A percentile compares a stretch with the other conserved stretches of the same genome.
phyloP scores from a whole-genome alignment of 2,329 filamentous ascomycete species.

The Colletotrichum tofieldiae region DNA sequence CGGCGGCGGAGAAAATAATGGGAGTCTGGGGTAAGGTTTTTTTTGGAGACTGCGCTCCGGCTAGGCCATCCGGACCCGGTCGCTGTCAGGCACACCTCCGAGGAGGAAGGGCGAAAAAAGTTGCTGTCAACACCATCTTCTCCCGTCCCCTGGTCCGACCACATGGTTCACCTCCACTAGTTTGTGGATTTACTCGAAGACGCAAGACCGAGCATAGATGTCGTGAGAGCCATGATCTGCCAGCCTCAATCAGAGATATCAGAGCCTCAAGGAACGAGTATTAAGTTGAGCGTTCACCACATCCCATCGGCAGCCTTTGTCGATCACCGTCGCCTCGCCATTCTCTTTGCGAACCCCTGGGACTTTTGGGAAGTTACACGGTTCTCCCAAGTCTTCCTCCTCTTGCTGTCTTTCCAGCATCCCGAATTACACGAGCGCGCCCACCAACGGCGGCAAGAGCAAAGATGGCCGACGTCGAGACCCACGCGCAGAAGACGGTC shows the following conservation, averaged over 20 bases:
- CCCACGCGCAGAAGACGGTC: constrained; percentile 41
- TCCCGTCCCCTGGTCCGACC: constrained; percentile 34
- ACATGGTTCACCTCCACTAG: constrained; percentile 42
- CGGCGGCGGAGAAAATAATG: constrained; percentile 25
- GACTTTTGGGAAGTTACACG: constrained; percentile 8
- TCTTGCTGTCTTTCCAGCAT: background rate
- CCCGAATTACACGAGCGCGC: background rate
- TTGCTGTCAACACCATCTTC: constrained; percentile 37
- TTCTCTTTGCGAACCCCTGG: constrained; percentile 4
- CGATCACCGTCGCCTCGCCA: constrained; percentile 23
- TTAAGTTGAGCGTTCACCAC: constrained; percentile 36
- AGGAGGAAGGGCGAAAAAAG: constrained; percentile 7
- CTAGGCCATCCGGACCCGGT: constrained; percentile 31
- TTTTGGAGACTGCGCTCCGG: constrained; percentile 18
- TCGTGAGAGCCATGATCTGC: constrained; percentile 40
- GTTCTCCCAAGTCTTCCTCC: constrained; percentile 15
- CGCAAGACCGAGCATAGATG: constrained; percentile 42
- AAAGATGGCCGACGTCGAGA: constrained; percentile 49
- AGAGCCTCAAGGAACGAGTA: constrained; percentile 34
- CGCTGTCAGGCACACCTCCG: constrained; percentile 15
- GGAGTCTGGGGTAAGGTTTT: constrained; percentile 35
- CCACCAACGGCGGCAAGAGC: constrained; percentile 43
- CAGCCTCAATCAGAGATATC: constrained; percentile 31
- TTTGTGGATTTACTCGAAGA: constrained; percentile 41
- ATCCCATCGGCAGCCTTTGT: background rate